Percentiles rank a stretch among this genome's conserved stretches.
phyloP scores from a whole-genome alignment of 2,329 filamentous ascomycete genomes.

The Nannizziopsis arthrosporioides region DNA sequence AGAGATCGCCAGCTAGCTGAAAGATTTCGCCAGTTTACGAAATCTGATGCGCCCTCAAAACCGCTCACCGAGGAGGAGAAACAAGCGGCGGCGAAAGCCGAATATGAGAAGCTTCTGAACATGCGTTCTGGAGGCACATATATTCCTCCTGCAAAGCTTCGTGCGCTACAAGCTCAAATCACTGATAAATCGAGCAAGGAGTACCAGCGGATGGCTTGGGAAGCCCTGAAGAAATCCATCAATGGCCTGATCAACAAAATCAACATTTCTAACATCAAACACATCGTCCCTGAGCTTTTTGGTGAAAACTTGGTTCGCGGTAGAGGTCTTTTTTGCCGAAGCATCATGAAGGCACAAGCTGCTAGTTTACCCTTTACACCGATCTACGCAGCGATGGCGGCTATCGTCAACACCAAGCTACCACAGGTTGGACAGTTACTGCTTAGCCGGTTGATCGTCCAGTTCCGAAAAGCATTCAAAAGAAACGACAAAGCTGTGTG shows the following conservation, averaged over 20 bases:
- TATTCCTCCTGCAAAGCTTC: slow-evolving; percentile 80
- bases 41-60: slow-evolving; percentile 36
- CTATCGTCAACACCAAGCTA: slow-evolving; percentile 94
- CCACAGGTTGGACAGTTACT: slow-evolving; percentile 89
- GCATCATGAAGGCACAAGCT: slow-evolving; percentile 97
- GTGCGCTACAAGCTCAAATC: slow-evolving; percentile 89
- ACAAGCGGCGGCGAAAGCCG: slow-evolving; percentile 75
- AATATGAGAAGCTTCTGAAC: slow-evolving; percentile 82
- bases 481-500: slow-evolving; percentile 96
- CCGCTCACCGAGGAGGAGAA: slow-evolving; percentile 66
- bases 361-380: slow-evolving; percentile 91
- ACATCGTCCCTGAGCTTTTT: slow-evolving; percentile 92
- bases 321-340: slow-evolving; percentile 82
- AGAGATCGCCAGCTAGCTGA: slow-evolving; percentile 42
- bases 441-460: slow-evolving; percentile 70
- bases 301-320: slow-evolving; percentile 87
- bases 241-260: slow-evolving; percentile 99
- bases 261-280: slow-evolving; percentile 95
- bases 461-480: slow-evolving; percentile 92
- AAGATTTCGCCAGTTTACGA: slow-evolving; percentile 41
- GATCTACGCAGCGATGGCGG: slow-evolving; percentile 89
- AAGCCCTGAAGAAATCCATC: slow-evolving; percentile 96
- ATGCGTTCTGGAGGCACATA: slow-evolving; percentile 95
- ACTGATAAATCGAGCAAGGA: slow-evolving; percentile 94
- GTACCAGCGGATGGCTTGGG: slow-evolving; percentile 98